Evolutionary conservation across 352 stramenopile genomes (phyloP), one percentile per base, ranked within the genome.

Genomic region (Phytophthora sojae): DNA sequence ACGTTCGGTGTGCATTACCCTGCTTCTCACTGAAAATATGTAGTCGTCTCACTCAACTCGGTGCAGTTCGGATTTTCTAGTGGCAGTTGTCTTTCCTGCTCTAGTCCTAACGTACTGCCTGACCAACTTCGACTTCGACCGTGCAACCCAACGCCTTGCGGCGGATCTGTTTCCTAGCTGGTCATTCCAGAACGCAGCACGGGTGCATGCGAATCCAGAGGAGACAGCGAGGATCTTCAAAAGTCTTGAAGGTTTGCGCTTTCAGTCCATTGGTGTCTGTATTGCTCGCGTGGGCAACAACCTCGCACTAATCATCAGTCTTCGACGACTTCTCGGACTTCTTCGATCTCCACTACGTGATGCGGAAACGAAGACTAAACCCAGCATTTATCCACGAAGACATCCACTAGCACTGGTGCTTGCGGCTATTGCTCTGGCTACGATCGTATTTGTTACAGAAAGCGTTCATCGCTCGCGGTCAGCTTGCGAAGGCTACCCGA

Each of bases 251-350:
- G 60, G 64, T 11, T 56, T 83, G 6, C 72, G 68, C 17, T 67
- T 81, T 39, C 42, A 67, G 21, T 72, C 77, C 2, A 25, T 64
- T 15, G 29, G 65, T 6, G 58, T 81, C 29, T 82, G 72, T 37
- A 64, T 83, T 21, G 62, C 75, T 42, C 73, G 67, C 0, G 32
- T 88, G 15, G 71, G 73, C 2, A 80, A 73, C 45, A 88, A 76
- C 23, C 0, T 76, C 7, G 37, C 61, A 9, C 54, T 84, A 14
- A 69, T 71, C 11, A 50, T 59, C 12, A 69, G 71, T 26, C 53
- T 78, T 21, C 55, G 69, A 39, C 50, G 64, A 4, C 42, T 82
- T 0, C 25, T 77, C 7, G 60, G 64, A 12, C 47, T 76, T 14
- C 47, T 79, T 49, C 51, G 57, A 37, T 23, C 45, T 14, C 19